Base-by-base conservation (phyloP, 2,329 filamentous ascomycete genomes). In the Ceratocystis cacaofunesta region DNA sequence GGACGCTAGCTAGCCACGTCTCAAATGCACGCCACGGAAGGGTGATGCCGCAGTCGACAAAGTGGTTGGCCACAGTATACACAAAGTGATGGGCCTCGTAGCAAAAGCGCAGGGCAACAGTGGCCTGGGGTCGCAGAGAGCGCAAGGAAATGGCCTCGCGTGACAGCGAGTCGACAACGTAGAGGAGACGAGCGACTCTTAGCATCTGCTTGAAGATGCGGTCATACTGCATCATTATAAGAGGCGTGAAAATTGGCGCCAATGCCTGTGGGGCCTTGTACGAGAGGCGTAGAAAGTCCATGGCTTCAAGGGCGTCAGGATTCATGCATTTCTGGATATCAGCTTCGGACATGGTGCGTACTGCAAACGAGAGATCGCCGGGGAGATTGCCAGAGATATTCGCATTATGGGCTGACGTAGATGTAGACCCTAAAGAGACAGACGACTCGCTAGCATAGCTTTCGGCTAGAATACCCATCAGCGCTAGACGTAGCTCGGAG, bases 241-340 rank as follows among this genome's bases (percentile, higher is more conserved):
- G 73, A 0, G 84, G 79, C 0, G 90, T 91, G 52, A 99, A 85
- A 68, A 97, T 80, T 0, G 85, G 79, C 50, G 85, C 80, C 0
- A 97, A 78, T 0, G 89, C 84, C 0, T 82, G 74, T 0, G 91
- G 87, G 0, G 91, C 81, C 50, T 87, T 88, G 75, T 96, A 97
- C 58, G 91, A 88, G 6, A 99, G 77, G 1, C 90, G 85, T 17
- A 99, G 78, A 71, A 99, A 97, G 74, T 97, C 94, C n/a, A 97
- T 79, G 0, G 94, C 94, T 72, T 92, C 86, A 19, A 97, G 80
- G 0, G 87, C 88, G 72, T 89, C 82, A 0, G 90, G 86, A 70
- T 97, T 84, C 79, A 95, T 86, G 74, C 91, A 92, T 68, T 82
- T 85, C 63, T 90, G 84, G 61, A 96, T 89, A 70, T 96, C 91